phyloP scores from a whole-genome alignment of 306 rosid species.

The Ceratonia siliqua region DNA sequence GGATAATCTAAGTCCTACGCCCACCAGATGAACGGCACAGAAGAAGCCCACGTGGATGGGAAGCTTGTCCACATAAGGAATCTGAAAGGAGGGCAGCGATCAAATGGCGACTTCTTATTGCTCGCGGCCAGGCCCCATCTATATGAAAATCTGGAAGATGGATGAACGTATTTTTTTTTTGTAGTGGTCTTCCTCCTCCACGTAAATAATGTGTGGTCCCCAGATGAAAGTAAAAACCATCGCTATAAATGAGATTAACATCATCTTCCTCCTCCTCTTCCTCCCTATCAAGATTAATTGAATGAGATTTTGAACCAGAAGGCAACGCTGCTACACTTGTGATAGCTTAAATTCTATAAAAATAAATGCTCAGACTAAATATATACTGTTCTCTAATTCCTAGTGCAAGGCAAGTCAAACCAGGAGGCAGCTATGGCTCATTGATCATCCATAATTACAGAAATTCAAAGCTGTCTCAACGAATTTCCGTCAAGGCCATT shows the following conservation, averaged over 20 bases:
- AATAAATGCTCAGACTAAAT: constrained; percentile 70
- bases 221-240: constrained; percentile 28
- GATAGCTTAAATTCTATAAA: constrained; percentile 32
- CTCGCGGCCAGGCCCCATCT: neutral
- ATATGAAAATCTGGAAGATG: constrained; percentile 30
- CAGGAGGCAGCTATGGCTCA: constrained; percentile 48
- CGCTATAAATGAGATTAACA: constrained; percentile 29
- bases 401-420: constrained; percentile 48
- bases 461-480: constrained; percentile 37
- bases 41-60: constrained; percentile 42
- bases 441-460: constrained; percentile 48
- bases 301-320: constrained; percentile 15
- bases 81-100: neutral
- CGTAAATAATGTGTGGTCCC: constrained; percentile 60
- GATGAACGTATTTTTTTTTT: constrained; percentile 1
- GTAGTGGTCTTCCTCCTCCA: constrained; percentile 52
- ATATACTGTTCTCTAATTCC: constrained; percentile 66
- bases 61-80: constrained; percentile 37
- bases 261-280: constrained; percentile 13
- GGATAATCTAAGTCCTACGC: constrained; percentile 49
- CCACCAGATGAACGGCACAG: constrained; percentile 39
- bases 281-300: constrained; percentile 17
- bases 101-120: neutral
- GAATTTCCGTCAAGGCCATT: constrained; percentile 58
- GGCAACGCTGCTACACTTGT: constrained; percentile 2